phyloP scores from a whole-genome alignment of 2,329 filamentous ascomycete species.

The Whalleya microplaca region DNA sequence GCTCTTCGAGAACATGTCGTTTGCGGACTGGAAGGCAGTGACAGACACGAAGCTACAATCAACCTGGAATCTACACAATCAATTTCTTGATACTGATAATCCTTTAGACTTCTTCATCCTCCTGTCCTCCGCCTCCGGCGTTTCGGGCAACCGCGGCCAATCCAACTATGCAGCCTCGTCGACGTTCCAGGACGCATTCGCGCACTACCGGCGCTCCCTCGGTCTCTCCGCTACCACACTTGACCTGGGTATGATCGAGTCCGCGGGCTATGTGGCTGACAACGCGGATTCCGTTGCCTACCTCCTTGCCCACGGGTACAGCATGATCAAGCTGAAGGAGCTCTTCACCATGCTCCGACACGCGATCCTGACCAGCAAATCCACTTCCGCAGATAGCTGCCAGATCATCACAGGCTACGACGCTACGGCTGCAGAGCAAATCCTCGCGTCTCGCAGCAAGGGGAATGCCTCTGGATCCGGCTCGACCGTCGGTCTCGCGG shows the following conservation, averaged over 20 bases:
- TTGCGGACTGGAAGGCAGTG: constrained; percentile 2
- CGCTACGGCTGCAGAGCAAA: background rate
- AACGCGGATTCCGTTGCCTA: constrained; percentile 3
- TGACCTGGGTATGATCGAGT: background rate
- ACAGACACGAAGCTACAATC: constrained; percentile 7
- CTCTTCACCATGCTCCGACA: constrained; percentile 5
- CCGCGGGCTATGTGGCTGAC: constrained; percentile 22
- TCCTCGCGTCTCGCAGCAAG: background rate
- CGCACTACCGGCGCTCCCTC: constrained; percentile 12
- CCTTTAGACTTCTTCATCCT: constrained; percentile 44
- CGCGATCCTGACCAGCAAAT: background rate
- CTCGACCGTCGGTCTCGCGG: background rate
- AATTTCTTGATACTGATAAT: background rate
- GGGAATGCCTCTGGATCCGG: background rate
- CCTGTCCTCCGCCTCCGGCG: constrained; percentile 42
- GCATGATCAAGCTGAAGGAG: constrained; percentile 3
- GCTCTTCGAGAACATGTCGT: constrained; percentile 11
- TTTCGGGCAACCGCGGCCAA: constrained; percentile 40
- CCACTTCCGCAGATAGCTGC: background rate
- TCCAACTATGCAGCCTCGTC: constrained; percentile 45
- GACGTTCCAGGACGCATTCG: constrained; percentile 37
- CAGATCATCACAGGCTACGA: constrained; percentile 11
- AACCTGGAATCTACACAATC: constrained; percentile 25
- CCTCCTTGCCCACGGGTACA: constrained; percentile 5
- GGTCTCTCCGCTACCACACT: background rate